These are phyloP conservation scores for Hypericum androsaemum DNA, from an alignment of 345 rosid species.

Conservation along the genomic window DNA sequence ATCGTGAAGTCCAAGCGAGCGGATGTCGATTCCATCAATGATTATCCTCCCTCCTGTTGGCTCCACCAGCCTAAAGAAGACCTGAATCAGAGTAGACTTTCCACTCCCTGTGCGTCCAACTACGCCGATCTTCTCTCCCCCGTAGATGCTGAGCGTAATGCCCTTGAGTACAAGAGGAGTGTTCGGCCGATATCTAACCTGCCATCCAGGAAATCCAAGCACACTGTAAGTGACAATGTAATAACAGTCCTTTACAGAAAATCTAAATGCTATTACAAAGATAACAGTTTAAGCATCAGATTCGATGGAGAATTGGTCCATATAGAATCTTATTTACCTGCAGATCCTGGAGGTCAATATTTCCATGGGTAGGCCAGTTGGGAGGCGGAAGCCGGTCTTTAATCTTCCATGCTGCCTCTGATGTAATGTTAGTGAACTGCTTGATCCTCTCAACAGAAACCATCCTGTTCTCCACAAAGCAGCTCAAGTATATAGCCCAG, in stretches of 20 bases:
- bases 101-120: constrained; percentile 98
- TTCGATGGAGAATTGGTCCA: no score
- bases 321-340: constrained; percentile 40
- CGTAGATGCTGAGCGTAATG: constrained; percentile 55
- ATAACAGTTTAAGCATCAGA: no score
- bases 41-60: constrained; percentile 72
- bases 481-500: constrained; percentile 69
- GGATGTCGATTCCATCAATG: constrained; percentile 75
- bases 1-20: constrained; percentile 70
- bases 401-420: constrained; percentile 72
- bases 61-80: constrained; percentile 81
- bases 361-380: constrained; percentile 70
- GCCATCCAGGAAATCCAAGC: constrained; percentile 13
- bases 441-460: constrained; percentile 88
- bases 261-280: no score
- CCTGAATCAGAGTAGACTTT: constrained; percentile 86
- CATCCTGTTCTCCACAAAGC: constrained; percentile 87
- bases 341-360: constrained; percentile 63
- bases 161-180: constrained; percentile 89
- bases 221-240: background rate
- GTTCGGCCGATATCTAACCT: constrained; percentile 85
- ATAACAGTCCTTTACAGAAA: no score
- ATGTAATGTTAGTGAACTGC: constrained; percentile 68
- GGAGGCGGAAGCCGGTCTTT: constrained; percentile 52
- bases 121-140: constrained; percentile 85